Evolutionary conservation across 257 asterid genomes (phyloP).

Genomic region (Solanum bukasovii): DNA sequence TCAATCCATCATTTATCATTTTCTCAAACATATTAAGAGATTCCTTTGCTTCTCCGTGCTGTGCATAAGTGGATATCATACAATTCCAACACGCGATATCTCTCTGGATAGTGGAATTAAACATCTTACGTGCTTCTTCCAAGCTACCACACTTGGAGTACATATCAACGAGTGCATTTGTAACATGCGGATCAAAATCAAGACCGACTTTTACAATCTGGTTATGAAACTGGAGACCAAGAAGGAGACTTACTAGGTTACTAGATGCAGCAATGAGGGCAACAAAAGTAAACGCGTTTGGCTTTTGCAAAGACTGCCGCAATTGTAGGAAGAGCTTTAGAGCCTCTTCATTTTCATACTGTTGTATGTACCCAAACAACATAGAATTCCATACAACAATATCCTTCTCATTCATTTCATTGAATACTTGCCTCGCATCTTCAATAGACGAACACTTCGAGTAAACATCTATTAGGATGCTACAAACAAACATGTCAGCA

Average conservation of each 20-base stretch:
- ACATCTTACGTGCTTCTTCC: conserved; percentile 12
- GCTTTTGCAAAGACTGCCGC: conserved; percentile 1
- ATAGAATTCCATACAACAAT: conserved; percentile 42
- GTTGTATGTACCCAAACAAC: conserved; percentile 23
- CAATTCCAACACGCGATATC: conserved; percentile 40
- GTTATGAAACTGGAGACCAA: conserved; percentile 33
- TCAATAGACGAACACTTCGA: conserved; percentile 14
- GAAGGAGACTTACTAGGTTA: conserved; percentile 19
- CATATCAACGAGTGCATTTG: conserved; percentile 34
- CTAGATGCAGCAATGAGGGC: conserved; percentile 21
- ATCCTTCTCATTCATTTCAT: conserved; percentile 28
- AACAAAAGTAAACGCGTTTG: conserved; percentile 27
- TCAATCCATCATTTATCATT: conserved; percentile 19
- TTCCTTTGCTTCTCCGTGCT: conserved; percentile 31
- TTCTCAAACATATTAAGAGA: conserved; percentile 25
- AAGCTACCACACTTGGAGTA: conserved; percentile 39
- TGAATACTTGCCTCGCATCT: conserved; percentile 28
- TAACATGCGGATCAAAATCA: conserved; percentile 17
- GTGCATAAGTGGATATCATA: conserved; percentile 35
- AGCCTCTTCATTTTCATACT: conserved; percentile 25
- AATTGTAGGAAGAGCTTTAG: conserved; percentile 22
- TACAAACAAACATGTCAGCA: conserved; percentile 21
- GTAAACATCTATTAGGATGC: conserved; percentile 31
- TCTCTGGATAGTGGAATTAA: conserved; percentile 1
- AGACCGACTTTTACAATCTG: conserved; percentile 25